Evolutionary conservation across 371 early-diverging fungal genomes (phyloP).

Genomic region (Dichotomocladium elegans): DNA sequence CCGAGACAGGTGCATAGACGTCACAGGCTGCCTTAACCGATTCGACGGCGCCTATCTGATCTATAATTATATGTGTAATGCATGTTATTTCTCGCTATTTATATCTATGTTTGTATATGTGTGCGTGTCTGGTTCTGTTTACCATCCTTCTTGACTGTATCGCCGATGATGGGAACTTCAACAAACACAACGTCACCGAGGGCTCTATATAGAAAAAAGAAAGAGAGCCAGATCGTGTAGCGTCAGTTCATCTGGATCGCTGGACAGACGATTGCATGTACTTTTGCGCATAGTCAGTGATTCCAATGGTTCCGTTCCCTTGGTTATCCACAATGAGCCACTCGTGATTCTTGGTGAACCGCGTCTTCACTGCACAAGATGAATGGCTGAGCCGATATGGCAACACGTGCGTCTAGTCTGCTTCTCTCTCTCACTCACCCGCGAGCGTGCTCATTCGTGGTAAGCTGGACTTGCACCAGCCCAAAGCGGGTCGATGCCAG

Average conservation of each 20-base stretch:
- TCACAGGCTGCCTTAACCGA: slow-evolving; percentile 95
- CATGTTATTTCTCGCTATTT: not conserved
- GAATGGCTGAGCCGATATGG: no score
- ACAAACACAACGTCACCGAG: slow-evolving; percentile 95
- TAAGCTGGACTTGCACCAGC: no score
- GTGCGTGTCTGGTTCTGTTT: not conserved
- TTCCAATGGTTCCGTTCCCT: slow-evolving; percentile 83
- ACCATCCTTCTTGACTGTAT: slow-evolving; percentile 57
- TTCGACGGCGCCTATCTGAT: slow-evolving; percentile 83
- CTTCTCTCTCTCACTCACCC: no score
- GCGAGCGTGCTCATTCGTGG: no score
- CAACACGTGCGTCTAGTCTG: no score
- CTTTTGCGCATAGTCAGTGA: slow-evolving; percentile 88
- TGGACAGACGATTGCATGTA: slow-evolving; percentile 11
- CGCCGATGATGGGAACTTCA: slow-evolving; percentile 72
- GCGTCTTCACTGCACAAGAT: slow-evolving; percentile 7
- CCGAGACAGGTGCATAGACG: slow-evolving; percentile 85
- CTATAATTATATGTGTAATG: slow-evolving; percentile 43
- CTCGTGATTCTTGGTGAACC: slow-evolving; percentile 88
- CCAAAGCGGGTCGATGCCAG: no score
- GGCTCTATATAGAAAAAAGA: slow-evolving; percentile 33
- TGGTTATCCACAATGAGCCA: slow-evolving; percentile 76
- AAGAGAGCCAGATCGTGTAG: slow-evolving; percentile 25
- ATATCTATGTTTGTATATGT: not conserved
- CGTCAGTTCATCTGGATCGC: not conserved